These are phyloP conservation scores for Striga asiatica DNA, from an alignment of 257 asterid species.

Conservation along the genomic window DNA sequence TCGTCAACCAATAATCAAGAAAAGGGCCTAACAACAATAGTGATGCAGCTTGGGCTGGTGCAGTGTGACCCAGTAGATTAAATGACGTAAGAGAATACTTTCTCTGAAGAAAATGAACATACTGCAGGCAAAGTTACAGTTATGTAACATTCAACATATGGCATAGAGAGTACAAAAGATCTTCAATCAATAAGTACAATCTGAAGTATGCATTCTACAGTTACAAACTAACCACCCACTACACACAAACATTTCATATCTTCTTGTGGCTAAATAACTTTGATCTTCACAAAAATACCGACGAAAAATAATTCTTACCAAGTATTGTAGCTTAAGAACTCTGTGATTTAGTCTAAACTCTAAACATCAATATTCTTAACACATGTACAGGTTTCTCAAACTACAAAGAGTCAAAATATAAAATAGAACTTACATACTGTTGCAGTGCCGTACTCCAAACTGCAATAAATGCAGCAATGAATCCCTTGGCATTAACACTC, in stretches of 20 bases:
- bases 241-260: too few relatives aligned
- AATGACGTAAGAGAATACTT: constrained; percentile 92
- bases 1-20: constrained; percentile 92
- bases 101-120: constrained; percentile 90
- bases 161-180: constrained; percentile 6
- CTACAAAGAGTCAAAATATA: constrained; percentile 1
- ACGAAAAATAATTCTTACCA: background rate
- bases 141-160: constrained; percentile 8
- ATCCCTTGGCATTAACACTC: constrained; percentile 83
- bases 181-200: too few relatives aligned
- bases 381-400: background rate
- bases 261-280: too few relatives aligned
- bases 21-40: constrained; percentile 76
- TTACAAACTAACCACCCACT: too few relatives aligned
- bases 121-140: constrained; percentile 44
- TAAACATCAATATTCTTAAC: background rate
- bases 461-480: constrained; percentile 83
- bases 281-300: too few relatives aligned
- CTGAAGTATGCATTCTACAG: too few relatives aligned
- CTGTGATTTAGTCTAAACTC: background rate
- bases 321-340: background rate
- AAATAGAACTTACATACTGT: constrained; percentile 74
- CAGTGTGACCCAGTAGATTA: constrained; percentile 96
- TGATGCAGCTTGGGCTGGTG: constrained; percentile 95
- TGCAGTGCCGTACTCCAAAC: constrained; percentile 93